These are phyloP conservation scores for Sphaerulina vaccinii DNA, from an alignment of 2,329 filamentous ascomycete genomes.

Conservation along the genomic window DNA sequence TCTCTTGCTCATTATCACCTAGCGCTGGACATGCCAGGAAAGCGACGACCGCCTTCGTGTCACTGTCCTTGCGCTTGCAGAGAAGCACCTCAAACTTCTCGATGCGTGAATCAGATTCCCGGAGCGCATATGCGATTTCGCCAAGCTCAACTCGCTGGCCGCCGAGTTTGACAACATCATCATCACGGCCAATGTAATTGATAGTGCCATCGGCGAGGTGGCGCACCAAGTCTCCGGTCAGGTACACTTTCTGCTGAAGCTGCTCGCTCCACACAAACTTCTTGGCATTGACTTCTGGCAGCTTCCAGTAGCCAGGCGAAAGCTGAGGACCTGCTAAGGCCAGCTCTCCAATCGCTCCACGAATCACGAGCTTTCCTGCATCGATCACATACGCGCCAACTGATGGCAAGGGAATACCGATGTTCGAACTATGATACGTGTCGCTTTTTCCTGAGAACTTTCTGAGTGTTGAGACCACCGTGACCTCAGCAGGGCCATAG, in stretches of 20 bases:
- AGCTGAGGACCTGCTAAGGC: slow-evolving; percentile 36
- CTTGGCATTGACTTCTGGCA: slow-evolving; percentile 33
- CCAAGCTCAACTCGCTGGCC: slow-evolving; percentile 74
- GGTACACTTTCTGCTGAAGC: slow-evolving; percentile 37
- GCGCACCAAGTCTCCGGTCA: slow-evolving; percentile 29
- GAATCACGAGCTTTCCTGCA: slow-evolving; percentile 12
- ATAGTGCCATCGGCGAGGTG: slow-evolving; percentile 39
- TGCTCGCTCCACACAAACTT: slow-evolving; percentile 50
- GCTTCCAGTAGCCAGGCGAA: slow-evolving; percentile 35
- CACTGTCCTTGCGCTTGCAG: slow-evolving; percentile 10
- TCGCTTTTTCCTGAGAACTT: slow-evolving; percentile 17
- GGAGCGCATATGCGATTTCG: slow-evolving; percentile 58
- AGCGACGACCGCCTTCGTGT: slow-evolving; percentile 15
- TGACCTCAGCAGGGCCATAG: slow-evolving; percentile 19
- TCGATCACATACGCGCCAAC: slow-evolving; percentile 17
- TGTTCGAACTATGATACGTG: slow-evolving; percentile 17
- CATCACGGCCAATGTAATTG: slow-evolving; percentile 64
- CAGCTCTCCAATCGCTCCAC: slow-evolving; percentile 33
- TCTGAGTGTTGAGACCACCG: slow-evolving; percentile 20
- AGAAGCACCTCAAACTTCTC: slow-evolving; percentile 18
- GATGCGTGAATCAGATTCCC: slow-evolving; percentile 13
- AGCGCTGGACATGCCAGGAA: slow-evolving; percentile 19
- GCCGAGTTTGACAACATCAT: slow-evolving; percentile 75
- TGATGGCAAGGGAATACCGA: slow-evolving; percentile 14
- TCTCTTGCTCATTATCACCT: neutral